Base-by-base conservation (phyloP, 2,329 filamentous ascomycete species). In the Ascocoryne sarcoides region DNA sequence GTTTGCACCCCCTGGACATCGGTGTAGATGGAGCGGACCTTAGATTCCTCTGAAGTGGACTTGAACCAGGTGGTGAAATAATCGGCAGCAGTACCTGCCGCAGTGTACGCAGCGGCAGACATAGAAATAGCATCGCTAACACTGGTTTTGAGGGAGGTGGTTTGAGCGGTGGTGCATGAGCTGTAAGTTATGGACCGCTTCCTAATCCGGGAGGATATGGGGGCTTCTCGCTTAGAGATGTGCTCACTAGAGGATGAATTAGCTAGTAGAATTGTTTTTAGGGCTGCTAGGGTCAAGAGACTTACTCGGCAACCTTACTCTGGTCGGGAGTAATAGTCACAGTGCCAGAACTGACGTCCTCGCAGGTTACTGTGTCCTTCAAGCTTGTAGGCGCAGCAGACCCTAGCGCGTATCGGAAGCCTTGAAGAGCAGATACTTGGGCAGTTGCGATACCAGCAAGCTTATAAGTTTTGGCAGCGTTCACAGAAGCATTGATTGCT, bases 11-110 rank as follows among this genome's bases (percentile, higher is more conserved):
- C 42, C 18, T 28, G 34, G 37, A 53, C 49, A 12, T 47, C 40
- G 15, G 30, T 46, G 39, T 53, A 53, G 42, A 53, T 53, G 4
- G 26, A 26, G 7, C 45, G 49, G 12, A 53, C 50, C n/a, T 40
- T 33, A 10, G 32, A 33, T 20, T 52, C 45, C 15, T 43, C 32
- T 0, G 47, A 37, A 10, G 49, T 52, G 2, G 47, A 47, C 16
- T 39, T 51, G 49, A 53, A 53, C 50, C 50, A 53, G 31, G 43
- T 44, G 14, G 49, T 51, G 44, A 49, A 53, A 18, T 46, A 42
- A 33, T 50, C 23, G 2, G 47, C 47, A 3, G 7, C 49, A 3
- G 40, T 46, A 7, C 17, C 47, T 8, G 50, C 50, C 1, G 50
- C 50, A 10, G 49, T 53, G 36, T 52, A 53, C 2, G 50, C 49